These are phyloP conservation scores for Pestalotiopsis fici DNA, from an alignment of 2,329 filamentous ascomycete genomes.

Conservation along the genomic window DNA sequence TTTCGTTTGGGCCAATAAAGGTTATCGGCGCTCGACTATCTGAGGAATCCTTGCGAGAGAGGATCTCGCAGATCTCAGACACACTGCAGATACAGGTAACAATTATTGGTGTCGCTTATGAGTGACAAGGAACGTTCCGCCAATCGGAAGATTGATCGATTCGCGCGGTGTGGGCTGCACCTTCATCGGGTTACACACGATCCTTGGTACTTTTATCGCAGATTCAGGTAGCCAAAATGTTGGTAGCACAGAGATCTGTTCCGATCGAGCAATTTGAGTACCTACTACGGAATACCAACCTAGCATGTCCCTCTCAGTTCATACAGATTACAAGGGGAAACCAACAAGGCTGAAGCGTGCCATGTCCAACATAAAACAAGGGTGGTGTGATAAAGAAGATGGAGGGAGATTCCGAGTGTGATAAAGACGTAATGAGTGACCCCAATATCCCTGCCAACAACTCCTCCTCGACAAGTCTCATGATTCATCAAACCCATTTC, in stretches of 20 bases:
- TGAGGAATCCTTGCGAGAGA: background rate
- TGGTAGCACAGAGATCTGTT: constrained; percentile 6
- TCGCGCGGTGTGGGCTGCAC: background rate
- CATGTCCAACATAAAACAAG: background rate
- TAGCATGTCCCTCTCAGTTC: background rate
- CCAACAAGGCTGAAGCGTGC: background rate
- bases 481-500: background rate
- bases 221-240: background rate
- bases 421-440: background rate
- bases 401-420: background rate
- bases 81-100: background rate
- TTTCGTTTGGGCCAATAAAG: background rate
- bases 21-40: background rate
- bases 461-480: background rate
- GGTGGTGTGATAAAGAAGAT: background rate
- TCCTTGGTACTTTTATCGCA: background rate
- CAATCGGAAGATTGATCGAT: constrained; percentile 2
- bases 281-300: no score
- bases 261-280: constrained; percentile 5
- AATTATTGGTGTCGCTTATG: constrained; percentile 4
- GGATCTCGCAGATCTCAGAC: constrained; percentile 4
- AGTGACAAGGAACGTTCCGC: background rate
- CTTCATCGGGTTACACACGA: background rate
- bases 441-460: background rate
- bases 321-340: background rate